Percentiles rank a stretch among this genome's conserved stretches.
phyloP scores from a whole-genome alignment of 1,139 yeast species.

The Wickerhamomyces sp. region DNA sequence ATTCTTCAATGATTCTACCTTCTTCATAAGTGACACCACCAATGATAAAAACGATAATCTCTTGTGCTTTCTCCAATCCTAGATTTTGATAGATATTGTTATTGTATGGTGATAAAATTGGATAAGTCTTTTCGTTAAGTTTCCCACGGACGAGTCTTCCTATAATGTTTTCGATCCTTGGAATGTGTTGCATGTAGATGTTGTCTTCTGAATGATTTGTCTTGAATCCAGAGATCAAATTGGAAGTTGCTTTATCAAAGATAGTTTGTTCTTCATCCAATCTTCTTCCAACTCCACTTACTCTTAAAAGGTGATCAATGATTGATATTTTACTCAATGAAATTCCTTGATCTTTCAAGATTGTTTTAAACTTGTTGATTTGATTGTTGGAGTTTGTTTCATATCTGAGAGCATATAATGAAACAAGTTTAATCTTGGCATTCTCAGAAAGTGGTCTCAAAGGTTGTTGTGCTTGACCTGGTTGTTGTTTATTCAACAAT shows the following conservation, averaged over 20 bases:
- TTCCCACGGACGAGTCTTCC: conserved; percentile 46
- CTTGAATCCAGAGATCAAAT: conserved; percentile 29
- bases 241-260: conserved; percentile 29
- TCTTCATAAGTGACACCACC: conserved; percentile 96
- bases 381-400: conserved; percentile 41
- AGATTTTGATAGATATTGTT: conserved; percentile 18
- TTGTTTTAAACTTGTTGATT: conserved; percentile 31
- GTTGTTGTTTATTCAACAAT: conserved; percentile 27
- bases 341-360: conserved; percentile 33
- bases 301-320: conserved; percentile 30
- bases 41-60: conserved; percentile 71
- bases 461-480: conserved; percentile 11
- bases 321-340: conserved; percentile 27
- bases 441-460: conserved; percentile 31
- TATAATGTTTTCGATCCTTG: conserved; percentile 56
- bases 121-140: conserved; percentile 42
- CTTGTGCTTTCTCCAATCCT: conserved; percentile 51
- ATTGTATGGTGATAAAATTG: conserved; percentile 41
- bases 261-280: conserved; percentile 35
- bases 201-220: conserved; percentile 35
- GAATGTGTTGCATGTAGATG: conserved; percentile 69
- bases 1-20: conserved; percentile 72
- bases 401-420: conserved; percentile 70
- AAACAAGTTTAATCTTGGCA: conserved; percentile 55
- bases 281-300: conserved; percentile 38